Conservation (phyloP, 1,139 yeast species). For the Lodderomyces margitis region DNA sequence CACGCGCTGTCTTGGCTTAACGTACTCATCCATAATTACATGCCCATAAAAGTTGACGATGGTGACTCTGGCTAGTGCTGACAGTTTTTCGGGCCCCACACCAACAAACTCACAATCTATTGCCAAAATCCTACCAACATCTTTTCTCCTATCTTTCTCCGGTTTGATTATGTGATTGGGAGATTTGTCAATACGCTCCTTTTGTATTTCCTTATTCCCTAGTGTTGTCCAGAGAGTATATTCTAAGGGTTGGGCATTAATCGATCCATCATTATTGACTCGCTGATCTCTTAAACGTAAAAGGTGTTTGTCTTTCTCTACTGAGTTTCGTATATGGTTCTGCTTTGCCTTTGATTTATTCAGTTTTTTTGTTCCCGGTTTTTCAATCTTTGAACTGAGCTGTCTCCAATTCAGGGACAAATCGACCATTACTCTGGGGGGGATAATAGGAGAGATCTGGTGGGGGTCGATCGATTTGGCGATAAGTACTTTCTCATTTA, state of each 20-base stretch:
- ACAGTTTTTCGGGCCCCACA: conserved; percentile 62
- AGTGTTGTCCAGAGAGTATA: conserved; percentile 30
- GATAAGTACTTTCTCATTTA: no score
- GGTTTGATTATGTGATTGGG: conserved; percentile 8
- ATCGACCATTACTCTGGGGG: conserved; percentile 20
- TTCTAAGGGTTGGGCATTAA: conserved; percentile 21
- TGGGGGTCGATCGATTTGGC: no score
- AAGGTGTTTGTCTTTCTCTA: conserved; percentile 4
- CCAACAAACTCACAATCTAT: conserved; percentile 97
- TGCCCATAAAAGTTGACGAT: conserved; percentile 81
- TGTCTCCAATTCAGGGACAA: conserved; percentile 39
- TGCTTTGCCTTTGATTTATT: conserved; percentile 5
- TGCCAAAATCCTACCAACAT: conserved; percentile 71
- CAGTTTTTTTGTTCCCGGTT: conserved; percentile 5
- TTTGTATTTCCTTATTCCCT: conserved; percentile 16
- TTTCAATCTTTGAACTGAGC: conserved; percentile 25
- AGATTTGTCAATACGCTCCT: conserved; percentile 19
- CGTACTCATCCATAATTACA: conserved; percentile 68
- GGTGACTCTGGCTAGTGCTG: conserved; percentile 84
- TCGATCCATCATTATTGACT: background rate
- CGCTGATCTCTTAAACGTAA: background rate
- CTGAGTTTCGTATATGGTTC: conserved; percentile 2
- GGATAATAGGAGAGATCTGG: no score
- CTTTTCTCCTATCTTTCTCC: conserved; percentile 26
- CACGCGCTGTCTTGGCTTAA: conserved; percentile 70